These are phyloP conservation scores for Pisolithus thermaeus DNA, from an alignment of 1,284 basidiomycete genomes.

Conservation along the genomic window DNA sequence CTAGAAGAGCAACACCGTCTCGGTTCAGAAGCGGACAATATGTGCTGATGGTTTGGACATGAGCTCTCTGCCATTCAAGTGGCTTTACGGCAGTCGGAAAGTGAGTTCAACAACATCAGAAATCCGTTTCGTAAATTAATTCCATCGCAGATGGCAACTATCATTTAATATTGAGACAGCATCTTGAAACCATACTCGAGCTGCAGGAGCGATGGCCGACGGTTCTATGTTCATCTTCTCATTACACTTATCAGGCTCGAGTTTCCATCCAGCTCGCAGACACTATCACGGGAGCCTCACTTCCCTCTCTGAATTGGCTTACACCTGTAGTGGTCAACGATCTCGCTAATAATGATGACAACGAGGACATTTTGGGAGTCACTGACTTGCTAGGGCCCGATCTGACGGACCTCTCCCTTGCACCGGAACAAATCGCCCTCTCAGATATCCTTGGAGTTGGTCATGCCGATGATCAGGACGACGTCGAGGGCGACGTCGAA, in stretches of 20 bases:
- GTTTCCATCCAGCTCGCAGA: conserved; percentile 1
- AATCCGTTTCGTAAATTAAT: neutral
- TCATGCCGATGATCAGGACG: neutral
- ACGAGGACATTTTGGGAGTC: neutral
- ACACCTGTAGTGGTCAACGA: neutral
- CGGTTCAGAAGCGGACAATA: conserved; percentile 12
- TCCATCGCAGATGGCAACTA: conserved; percentile 4
- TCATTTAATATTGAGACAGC: conserved; percentile 6
- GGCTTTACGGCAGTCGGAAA: conserved; percentile 6
- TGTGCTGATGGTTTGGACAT: conserved; percentile 11
- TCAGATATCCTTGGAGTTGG: neutral
- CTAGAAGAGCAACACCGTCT: conserved; percentile 19
- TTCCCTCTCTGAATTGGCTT: neutral
- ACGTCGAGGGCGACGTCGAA: neutral
- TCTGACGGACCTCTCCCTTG: neutral
- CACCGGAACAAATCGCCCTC: conserved; percentile 1
- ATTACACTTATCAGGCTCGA: neutral
- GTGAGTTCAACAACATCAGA: conserved; percentile 3
- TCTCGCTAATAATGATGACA: neutral
- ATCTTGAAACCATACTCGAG: neutral
- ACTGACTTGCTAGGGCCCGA: neutral
- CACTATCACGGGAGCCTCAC: neutral
- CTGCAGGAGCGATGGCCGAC: conserved; percentile 11
- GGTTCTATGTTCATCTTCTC: conserved; percentile 4
- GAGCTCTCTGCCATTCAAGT: conserved; percentile 15